Evolutionary conservation across 192 early-diverging fungal genomes (phyloP).

Genomic region (Linnemannia schmuckeri): DNA sequence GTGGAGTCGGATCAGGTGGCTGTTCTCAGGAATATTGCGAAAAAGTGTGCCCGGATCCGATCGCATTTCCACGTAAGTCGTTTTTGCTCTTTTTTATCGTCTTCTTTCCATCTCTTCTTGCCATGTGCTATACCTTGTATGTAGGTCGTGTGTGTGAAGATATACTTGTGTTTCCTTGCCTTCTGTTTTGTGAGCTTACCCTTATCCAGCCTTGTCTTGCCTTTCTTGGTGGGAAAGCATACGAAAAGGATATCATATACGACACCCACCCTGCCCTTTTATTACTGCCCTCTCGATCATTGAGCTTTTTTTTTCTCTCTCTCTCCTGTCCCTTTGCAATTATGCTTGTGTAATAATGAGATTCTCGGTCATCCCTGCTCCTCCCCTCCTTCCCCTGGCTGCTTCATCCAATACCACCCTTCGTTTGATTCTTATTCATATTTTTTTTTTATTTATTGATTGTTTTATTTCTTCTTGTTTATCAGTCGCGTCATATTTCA

Average conservation of each 20-base stretch:
- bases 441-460: background rate
- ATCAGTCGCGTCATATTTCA: background rate
- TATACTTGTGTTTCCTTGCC: background rate
- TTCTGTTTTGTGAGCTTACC: slow-evolving; percentile 1
- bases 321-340: no score
- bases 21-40: slow-evolving; percentile 55
- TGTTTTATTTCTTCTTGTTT: background rate
- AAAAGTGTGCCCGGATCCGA: slow-evolving; percentile 56
- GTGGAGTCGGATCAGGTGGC: slow-evolving; percentile 58
- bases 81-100: background rate
- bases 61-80: slow-evolving; percentile 36
- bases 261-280: background rate
- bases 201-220: background rate
- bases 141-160: background rate
- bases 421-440: no score
- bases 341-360: background rate
- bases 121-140: background rate
- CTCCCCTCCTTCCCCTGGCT: background rate
- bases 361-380: background rate
- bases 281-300: background rate
- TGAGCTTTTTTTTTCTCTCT: background rate
- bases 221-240: background rate
- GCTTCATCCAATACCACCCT: no score
- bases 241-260: background rate
- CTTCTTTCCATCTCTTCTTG: no score